Percentiles rank a stretch among this genome's conserved stretches.
Evolutionary conservation across 129 eudicot species (phyloP).

Genomic region (Tagetes patula): DNA sequence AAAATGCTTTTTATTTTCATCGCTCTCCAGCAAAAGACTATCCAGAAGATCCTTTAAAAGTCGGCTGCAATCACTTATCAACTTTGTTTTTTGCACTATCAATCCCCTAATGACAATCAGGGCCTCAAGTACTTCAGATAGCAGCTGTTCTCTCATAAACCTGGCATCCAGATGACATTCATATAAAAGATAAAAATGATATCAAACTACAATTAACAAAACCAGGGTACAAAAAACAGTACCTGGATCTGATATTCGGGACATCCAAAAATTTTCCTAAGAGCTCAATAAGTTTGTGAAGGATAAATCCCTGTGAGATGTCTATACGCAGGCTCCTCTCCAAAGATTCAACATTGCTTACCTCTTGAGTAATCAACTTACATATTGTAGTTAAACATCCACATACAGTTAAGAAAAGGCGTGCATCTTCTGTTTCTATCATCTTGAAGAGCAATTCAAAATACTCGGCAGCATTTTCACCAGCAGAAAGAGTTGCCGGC

Average conservation of each 20-base stretch:
- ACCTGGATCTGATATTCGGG: constrained; percentile 94
- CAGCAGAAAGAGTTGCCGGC: constrained; percentile 92
- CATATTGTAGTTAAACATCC: constrained; percentile 80
- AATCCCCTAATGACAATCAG: constrained; percentile 93
- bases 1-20: constrained; percentile 84
- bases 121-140: constrained; percentile 91
- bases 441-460: constrained; percentile 89
- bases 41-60: constrained; percentile 93
- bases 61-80: constrained; percentile 88
- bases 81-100: constrained; percentile 93
- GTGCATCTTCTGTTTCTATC: constrained; percentile 96
- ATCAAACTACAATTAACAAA: background rate
- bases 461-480: constrained; percentile 97
- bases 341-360: constrained; percentile 73
- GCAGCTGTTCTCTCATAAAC: constrained; percentile 81
- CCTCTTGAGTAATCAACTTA: constrained; percentile 82
- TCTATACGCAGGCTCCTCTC: constrained; percentile 97
- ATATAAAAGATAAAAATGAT: constrained; percentile 1
- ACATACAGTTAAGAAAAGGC: constrained; percentile 96
- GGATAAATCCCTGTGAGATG: constrained; percentile 98
- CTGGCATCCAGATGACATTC: constrained; percentile 39
- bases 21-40: constrained; percentile 90
- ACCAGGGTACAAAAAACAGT: constrained; percentile 13
- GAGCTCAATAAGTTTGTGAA: constrained; percentile 97
- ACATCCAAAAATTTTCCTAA: constrained; percentile 95